A percentile compares a stretch with the other conserved stretches of the same genome.
phyloP scores from a whole-genome alignment of 202 grass and related monocot genomes.

The Zizania palustris region DNA sequence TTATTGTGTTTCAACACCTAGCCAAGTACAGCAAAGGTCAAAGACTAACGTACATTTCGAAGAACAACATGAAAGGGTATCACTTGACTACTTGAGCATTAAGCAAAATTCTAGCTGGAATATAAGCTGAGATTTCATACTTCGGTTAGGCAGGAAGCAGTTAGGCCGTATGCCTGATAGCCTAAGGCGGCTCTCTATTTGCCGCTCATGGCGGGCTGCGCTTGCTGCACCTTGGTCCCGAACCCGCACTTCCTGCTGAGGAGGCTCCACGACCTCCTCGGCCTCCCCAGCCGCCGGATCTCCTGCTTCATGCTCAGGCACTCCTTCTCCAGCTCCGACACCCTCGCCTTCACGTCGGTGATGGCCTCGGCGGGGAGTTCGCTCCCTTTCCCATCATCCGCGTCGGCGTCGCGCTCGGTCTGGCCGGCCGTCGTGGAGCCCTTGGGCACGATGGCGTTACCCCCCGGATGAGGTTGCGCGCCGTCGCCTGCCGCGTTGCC shows the following conservation, averaged over 20 bases:
- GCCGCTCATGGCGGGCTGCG: slow-evolving; percentile 42
- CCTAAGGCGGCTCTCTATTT: slow-evolving; percentile 32
- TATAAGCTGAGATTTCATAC: background rate
- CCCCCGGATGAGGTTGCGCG: slow-evolving; percentile 30
- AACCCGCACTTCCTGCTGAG: slow-evolving; percentile 56
- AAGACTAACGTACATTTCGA: background rate
- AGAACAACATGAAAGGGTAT: background rate
- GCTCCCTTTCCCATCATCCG: slow-evolving; percentile 34
- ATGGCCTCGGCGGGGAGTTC: slow-evolving; percentile 36
- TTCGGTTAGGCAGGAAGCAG: background rate
- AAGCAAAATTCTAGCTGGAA: background rate
- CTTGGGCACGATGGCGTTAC: slow-evolving; percentile 42
- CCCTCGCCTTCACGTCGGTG: slow-evolving; percentile 54
- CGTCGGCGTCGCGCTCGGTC: slow-evolving; percentile 12
- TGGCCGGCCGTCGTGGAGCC: background rate
- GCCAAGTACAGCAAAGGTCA: background rate
- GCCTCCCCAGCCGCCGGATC: slow-evolving; percentile 57
- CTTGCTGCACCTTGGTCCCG: slow-evolving; percentile 54
- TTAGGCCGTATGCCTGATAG: no score
- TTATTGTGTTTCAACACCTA: slow-evolving; percentile 45
- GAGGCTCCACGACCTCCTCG: slow-evolving; percentile 63
- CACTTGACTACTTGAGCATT: background rate
- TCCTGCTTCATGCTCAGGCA: slow-evolving; percentile 70
- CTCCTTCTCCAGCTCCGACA: slow-evolving; percentile 76
- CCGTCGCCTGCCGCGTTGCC: slow-evolving; percentile 48